A percentile compares a stretch with the other conserved stretches of the same genome.
phyloP scores from a whole-genome alignment of 2,329 filamentous ascomycete genomes.

The Lachnellula arida region DNA sequence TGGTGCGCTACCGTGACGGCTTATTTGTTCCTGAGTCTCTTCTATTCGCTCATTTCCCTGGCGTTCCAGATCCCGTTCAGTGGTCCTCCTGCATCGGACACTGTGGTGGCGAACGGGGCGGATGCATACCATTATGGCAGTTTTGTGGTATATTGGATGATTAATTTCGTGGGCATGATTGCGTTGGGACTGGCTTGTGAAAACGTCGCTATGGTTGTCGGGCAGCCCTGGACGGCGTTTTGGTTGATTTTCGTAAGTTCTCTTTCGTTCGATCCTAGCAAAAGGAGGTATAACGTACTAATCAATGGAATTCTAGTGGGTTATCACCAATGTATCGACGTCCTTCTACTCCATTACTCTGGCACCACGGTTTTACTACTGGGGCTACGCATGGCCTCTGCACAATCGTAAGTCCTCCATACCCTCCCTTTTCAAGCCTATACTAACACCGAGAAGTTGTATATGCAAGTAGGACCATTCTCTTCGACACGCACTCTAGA shows the following conservation, averaged over 20 bases:
- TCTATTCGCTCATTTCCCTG: slow-evolving; percentile 59
- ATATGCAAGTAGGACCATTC: slow-evolving; percentile 52
- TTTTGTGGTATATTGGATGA: slow-evolving; percentile 59
- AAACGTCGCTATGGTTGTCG: slow-evolving; percentile 60
- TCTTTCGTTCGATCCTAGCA: not conserved
- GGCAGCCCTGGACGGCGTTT: slow-evolving; percentile 53
- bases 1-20: slow-evolving; percentile 50
- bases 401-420: slow-evolving; percentile 44
- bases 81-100: slow-evolving; percentile 42
- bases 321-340: slow-evolving; percentile 60
- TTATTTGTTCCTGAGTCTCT: slow-evolving; percentile 58
- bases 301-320: slow-evolving; percentile 38
- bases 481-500: slow-evolving; percentile 54
- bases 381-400: slow-evolving; percentile 61
- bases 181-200: slow-evolving; percentile 60
- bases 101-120: slow-evolving; percentile 41
- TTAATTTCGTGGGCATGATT: slow-evolving; percentile 59
- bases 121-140: slow-evolving; percentile 52
- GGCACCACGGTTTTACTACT: slow-evolving; percentile 53
- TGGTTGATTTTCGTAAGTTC: slow-evolving; percentile 52
- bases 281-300: not conserved
- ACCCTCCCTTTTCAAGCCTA: not conserved
- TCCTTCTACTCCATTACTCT: slow-evolving; percentile 56
- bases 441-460: slow-evolving; percentile 38
- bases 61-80: slow-evolving; percentile 60